Percentiles rank a stretch among this genome's conserved stretches.
Conservation (phyloP, 202 grass and related monocot genomes). For the Alloteropsis angusta region DNA sequence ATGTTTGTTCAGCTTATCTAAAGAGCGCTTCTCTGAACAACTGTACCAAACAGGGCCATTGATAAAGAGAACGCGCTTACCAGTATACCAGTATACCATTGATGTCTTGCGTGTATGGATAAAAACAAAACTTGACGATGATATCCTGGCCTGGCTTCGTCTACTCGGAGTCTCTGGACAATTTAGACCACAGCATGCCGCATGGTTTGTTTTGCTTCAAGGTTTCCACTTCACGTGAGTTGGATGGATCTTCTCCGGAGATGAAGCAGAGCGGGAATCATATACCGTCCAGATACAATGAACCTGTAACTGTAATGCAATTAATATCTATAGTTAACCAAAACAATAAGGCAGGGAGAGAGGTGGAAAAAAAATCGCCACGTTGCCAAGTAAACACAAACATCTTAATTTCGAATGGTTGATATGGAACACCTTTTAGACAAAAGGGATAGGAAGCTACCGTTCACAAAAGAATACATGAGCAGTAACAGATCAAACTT, state of each 20-base stretch:
- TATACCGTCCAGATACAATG: not conserved
- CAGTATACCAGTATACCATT: too few species aligned
- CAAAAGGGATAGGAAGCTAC: too few species aligned
- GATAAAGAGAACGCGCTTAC: too few species aligned
- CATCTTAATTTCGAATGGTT: too few species aligned
- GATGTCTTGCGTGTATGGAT: too few species aligned
- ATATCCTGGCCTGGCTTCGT: not conserved
- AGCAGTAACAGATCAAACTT: too few species aligned
- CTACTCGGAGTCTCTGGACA: not conserved
- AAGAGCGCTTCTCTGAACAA: too few species aligned
- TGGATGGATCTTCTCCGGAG: not conserved
- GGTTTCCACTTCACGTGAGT: not conserved
- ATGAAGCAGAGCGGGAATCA: not conserved
- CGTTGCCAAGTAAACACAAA: too few species aligned
- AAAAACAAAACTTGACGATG: not conserved
- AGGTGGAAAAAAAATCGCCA: not conserved
- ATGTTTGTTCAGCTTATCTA: too few species aligned
- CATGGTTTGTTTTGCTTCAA: not conserved
- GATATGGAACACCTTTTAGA: too few species aligned
- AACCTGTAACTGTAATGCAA: not conserved
- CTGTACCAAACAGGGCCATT: too few species aligned
- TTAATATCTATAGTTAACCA: not conserved
- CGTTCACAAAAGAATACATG: too few species aligned
- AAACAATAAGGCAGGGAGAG: not conserved
- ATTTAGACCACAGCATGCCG: not conserved